A percentile compares a stretch with the other conserved stretches of the same genome.
phyloP scores from a whole-genome alignment of 495 filamentous ascomycete species.

The Cenococcum geophilum region DNA sequence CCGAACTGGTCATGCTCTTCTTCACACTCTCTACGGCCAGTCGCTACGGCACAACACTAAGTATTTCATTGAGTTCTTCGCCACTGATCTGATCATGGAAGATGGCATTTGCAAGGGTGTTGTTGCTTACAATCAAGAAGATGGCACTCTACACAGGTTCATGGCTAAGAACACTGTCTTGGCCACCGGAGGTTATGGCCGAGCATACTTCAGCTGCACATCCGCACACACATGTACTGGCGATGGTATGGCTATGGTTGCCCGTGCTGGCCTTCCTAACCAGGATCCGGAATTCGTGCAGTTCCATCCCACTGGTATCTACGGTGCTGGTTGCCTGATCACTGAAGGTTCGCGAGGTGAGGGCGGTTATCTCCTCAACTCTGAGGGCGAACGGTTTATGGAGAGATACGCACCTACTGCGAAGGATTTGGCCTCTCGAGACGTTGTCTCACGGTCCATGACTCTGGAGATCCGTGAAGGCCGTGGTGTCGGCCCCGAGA shows the following conservation, averaged over 20 bases:
- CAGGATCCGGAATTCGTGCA: constrained; percentile 98
- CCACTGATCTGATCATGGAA: constrained; percentile 92
- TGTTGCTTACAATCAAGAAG: constrained; percentile 95
- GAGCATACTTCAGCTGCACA: constrained; percentile 96
- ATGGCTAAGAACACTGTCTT: constrained; percentile 91
- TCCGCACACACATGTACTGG: constrained; percentile 97
- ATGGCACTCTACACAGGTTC: constrained; percentile 94
- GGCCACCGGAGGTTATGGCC: constrained; percentile 92
- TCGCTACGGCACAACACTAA: constrained; percentile 95
- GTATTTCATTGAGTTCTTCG: constrained; percentile 99
- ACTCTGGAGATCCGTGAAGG: constrained; percentile 95
- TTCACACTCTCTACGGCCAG: constrained; percentile 97
- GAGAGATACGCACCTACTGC: constrained; percentile 92
- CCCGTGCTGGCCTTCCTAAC: constrained; percentile 91
- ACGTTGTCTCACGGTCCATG: constrained; percentile 94
- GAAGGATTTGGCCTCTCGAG: constrained; percentile 89
- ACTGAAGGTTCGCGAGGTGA: constrained; percentile 96
- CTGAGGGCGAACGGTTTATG: constrained; percentile 96
- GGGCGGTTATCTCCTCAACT: constrained; percentile 92
- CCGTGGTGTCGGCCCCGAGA: constrained; percentile 89
- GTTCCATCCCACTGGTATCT: constrained; percentile 98
- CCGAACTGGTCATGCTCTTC: constrained; percentile 89
- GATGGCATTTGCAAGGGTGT: constrained; percentile 93
- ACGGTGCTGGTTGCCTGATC: constrained; percentile 94
- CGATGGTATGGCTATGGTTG: constrained; percentile 98